Base-by-base conservation (phyloP, 352 stramenopile species). In the Globisporangium paddicum region DNA sequence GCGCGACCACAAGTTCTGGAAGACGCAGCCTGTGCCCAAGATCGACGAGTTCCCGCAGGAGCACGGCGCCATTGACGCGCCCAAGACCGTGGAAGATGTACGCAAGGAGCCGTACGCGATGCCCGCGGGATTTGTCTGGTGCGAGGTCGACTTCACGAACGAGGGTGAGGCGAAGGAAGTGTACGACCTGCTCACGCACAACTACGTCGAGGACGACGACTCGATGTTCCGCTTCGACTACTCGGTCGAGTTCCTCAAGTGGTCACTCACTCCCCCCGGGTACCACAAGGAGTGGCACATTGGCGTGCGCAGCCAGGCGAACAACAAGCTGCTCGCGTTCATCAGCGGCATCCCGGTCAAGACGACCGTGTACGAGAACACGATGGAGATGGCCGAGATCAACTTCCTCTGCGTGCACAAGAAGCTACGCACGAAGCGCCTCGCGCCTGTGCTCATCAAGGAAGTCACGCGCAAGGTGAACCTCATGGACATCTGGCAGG, bases 341-440 rank as follows among this genome's bases (percentile, higher is more conserved):
- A 99, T 99, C 72, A 97, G 86, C 16, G 97, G 82, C 10, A 93
- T 99, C 55, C 97, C 97, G 1, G 94, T 88, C 57, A 86, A 69
- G 40, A 72, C 91, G 4, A 66, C 72, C 28, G 88, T 93, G 25
- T 84, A 93, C 67, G 58, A 67, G 1, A 41, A 83, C 18, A 62
- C 56, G 19, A 61, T 90, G 56, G 18, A 48, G 1, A 86, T 92
- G 72, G 95, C 96, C 2, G 96, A 99, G 72, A 98, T 99, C 60
- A 99, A 99, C 74, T 99, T 99, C 71, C 77, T 99, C 10, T 99
- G 98, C 71, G 96, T 99, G 10, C 96, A 99, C 84, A 99, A 99
- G 79, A 98, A 98, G 68, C 76, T 99, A 14, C 77, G 95, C 19
- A 75, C 79, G n/a, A 97, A 98, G 79, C 88, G 97, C 5, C 69